A percentile compares a stretch with the other conserved stretches of the same genome.
Conservation (phyloP, 352 stramenopile species). For the Phytophthora cryptogea region DNA sequence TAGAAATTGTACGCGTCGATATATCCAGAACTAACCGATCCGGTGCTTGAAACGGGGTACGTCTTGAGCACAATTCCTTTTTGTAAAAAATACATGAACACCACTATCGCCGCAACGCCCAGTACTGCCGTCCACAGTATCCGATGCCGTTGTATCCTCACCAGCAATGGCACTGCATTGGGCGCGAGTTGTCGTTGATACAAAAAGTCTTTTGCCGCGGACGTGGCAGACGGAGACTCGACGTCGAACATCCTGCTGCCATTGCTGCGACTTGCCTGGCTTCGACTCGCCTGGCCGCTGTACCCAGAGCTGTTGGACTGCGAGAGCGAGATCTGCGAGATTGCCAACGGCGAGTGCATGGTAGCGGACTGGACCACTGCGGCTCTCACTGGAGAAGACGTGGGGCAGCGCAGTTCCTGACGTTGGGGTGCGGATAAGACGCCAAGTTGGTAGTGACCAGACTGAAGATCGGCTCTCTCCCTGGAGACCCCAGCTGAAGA, state of each 20-base stretch:
- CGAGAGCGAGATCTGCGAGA: constrained; percentile 74
- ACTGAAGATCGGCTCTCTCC: constrained; percentile 26
- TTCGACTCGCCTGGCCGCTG: constrained; percentile 10
- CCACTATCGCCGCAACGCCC: constrained; percentile 20
- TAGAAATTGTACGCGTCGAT: constrained; percentile 48
- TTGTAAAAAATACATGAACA: constrained; percentile 39
- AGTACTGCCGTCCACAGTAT: constrained; percentile 38
- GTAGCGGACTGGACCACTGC: constrained; percentile 2
- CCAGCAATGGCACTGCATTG: constrained; percentile 47
- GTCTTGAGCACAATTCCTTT: constrained; percentile 44
- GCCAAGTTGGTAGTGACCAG: constrained; percentile 29
- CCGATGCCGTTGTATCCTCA: constrained; percentile 44
- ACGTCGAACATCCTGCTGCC: constrained; percentile 42
- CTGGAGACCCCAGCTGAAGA: constrained; percentile 15
- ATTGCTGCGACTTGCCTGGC: constrained; percentile 25
- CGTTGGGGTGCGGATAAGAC: constrained; percentile 6
- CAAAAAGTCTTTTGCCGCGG: constrained; percentile 36
- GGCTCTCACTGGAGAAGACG: constrained; percentile 4
- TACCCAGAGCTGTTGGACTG: constrained; percentile 42
- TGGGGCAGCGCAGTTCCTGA: no score
- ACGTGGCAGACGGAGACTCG: constrained; percentile 29
- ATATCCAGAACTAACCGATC: neutral
- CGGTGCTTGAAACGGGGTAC: constrained; percentile 22
- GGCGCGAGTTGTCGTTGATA: constrained; percentile 37
- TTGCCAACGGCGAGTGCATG: constrained; percentile 63